Percentiles rank a stretch among this genome's conserved stretches.
phyloP scores from a whole-genome alignment of 1,284 basidiomycete species.

The Bondarzewia mesenterica region DNA sequence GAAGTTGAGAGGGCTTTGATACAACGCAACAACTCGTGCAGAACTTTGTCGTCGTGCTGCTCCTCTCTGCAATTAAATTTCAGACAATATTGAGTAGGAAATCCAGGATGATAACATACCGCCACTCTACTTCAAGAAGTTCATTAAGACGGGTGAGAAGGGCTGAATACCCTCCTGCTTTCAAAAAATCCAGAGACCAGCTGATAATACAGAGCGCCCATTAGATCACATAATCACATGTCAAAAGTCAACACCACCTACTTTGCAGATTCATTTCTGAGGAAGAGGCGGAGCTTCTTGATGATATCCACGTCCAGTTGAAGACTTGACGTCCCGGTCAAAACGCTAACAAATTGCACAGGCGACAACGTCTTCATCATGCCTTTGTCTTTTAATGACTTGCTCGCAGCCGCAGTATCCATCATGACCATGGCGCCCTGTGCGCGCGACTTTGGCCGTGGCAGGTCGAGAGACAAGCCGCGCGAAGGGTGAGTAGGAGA shows the following conservation, averaged over 20 bases:
- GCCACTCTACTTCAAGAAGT: constrained; percentile 92
- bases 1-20: constrained; percentile 92
- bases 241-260: constrained; percentile 22
- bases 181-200: constrained; percentile 91
- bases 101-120: constrained; percentile 38
- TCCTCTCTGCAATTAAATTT: constrained; percentile 67
- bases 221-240: neutral
- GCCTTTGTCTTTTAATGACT: constrained; percentile 38
- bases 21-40: constrained; percentile 89
- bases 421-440: constrained; percentile 3
- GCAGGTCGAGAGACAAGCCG: constrained; percentile 45
- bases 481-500: constrained; percentile 20
- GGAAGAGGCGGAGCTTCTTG: constrained; percentile 70
- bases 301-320: constrained; percentile 65
- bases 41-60: constrained; percentile 92
- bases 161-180: constrained; percentile 77
- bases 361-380: constrained; percentile 36
- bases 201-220: constrained; percentile 25
- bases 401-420: constrained; percentile 11
- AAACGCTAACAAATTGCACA: constrained; percentile 53
- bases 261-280: constrained; percentile 84
- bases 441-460: constrained; percentile 22
- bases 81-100: neutral
- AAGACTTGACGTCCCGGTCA: constrained; percentile 58
- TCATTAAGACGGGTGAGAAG: constrained; percentile 86